These are phyloP conservation scores for Dunaliella primolecta DNA, from an alignment of 139 green algal genomes.

Conservation along the genomic window DNA sequence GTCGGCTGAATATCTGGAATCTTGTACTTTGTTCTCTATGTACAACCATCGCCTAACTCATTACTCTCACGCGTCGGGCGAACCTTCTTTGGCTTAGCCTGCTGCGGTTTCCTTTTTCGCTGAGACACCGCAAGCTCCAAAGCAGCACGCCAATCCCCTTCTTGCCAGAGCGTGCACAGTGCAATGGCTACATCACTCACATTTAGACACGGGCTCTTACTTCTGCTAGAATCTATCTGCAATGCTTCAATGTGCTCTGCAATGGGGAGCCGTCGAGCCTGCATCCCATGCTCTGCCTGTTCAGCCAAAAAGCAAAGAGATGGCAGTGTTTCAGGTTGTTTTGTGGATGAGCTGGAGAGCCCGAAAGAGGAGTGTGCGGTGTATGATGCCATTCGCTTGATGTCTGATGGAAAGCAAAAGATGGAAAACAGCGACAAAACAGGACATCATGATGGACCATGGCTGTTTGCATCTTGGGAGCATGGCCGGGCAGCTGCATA, in stretches of 20 bases:
- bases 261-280: background rate
- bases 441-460: no score
- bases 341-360: no score
- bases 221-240: background rate
- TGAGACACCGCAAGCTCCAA: background rate
- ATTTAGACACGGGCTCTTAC: background rate
- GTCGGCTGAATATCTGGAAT: no score
- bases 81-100: background rate
- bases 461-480: no score
- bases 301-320: background rate
- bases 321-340: no score
- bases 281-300: background rate
- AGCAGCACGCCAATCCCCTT: background rate
- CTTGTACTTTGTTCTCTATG: no score
- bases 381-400: no score
- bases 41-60: no score
- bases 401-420: no score
- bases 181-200: constrained; percentile 16
- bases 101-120: background rate
- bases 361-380: no score
- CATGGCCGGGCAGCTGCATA: no score
- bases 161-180: background rate
- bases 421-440: no score
- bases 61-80: background rate
- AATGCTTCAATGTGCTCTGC: background rate